Percentiles rank a stretch among this genome's conserved stretches.
These are phyloP conservation scores for Micromonas pusilla DNA, from an alignment of 139 green algal species.

Conservation along the genomic window DNA sequence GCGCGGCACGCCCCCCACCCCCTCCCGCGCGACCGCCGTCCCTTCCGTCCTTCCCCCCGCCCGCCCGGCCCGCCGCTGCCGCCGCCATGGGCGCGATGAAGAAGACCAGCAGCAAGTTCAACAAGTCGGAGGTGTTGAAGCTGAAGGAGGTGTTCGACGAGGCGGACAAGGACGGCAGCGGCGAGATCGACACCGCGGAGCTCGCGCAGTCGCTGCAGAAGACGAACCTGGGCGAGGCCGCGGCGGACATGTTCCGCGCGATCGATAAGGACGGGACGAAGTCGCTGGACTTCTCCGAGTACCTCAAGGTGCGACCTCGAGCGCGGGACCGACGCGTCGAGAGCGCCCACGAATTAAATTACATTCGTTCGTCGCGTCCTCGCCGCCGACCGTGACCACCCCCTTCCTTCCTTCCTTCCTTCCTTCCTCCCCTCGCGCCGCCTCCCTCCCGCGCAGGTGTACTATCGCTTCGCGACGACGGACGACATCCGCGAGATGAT, in stretches of 20 bases:
- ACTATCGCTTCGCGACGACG: constrained; percentile 6
- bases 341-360: background rate
- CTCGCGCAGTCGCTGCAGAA: background rate
- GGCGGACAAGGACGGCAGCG: background rate
- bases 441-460: background rate
- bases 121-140: background rate
- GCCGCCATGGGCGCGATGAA: background rate
- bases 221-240: background rate
- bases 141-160: constrained; percentile 1
- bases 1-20: too few species aligned
- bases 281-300: constrained; percentile 11
- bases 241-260: constrained; percentile 10
- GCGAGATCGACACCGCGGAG: background rate
- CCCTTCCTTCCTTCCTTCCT: background rate
- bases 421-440: background rate
- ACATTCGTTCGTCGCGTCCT: too few species aligned
- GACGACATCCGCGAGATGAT: constrained; percentile 1
- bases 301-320: constrained; percentile 21
- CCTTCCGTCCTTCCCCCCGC: too few species aligned
- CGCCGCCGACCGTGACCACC: too few species aligned
- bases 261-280: constrained; percentile 12
- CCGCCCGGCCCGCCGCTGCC: background rate
- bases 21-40: too few species aligned
- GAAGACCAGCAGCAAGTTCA: constrained; percentile 8
- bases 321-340: background rate